Conservation (phyloP, 2,329 filamentous ascomycete genomes). For the Diplodia mutila region DNA sequence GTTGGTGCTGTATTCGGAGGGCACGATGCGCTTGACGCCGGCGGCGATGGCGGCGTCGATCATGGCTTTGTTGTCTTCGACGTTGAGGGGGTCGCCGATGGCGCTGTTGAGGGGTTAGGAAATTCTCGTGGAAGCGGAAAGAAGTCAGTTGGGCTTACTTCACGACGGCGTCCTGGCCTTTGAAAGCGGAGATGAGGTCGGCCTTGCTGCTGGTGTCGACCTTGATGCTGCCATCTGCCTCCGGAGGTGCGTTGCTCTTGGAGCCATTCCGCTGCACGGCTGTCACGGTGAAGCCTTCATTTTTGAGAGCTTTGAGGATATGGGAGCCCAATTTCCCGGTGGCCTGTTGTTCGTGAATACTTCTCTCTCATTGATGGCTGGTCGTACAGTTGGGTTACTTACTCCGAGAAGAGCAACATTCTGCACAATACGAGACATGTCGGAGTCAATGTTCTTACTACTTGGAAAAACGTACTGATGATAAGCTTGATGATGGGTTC, state of each 20-base stretch:
- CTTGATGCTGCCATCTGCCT: neutral
- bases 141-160: neutral
- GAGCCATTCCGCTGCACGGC: slow-evolving; percentile 8
- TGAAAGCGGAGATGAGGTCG: slow-evolving; percentile 7
- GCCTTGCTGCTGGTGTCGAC: slow-evolving; percentile 15
- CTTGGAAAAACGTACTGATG: neutral
- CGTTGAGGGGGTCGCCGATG: neutral
- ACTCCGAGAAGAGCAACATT: slow-evolving; percentile 1
- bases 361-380: too few species aligned
- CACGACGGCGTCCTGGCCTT: slow-evolving; percentile 19
- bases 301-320: slow-evolving; percentile 9
- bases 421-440: neutral
- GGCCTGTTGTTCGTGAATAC: neutral
- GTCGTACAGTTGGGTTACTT: neutral
- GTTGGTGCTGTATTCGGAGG: slow-evolving; percentile 38
- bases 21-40: slow-evolving; percentile 40
- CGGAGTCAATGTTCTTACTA: neutral
- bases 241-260: neutral
- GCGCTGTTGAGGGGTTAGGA: neutral
- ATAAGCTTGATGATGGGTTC: neutral
- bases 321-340: slow-evolving; percentile 21
- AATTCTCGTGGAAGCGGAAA: neutral
- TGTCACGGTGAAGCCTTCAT: slow-evolving; percentile 8
- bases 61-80: slow-evolving; percentile 30
- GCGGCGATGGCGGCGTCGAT: slow-evolving; percentile 41